Evolutionary conservation across 2,329 filamentous ascomycete genomes (phyloP).

Genomic region (Aspergillus ustus): DNA sequence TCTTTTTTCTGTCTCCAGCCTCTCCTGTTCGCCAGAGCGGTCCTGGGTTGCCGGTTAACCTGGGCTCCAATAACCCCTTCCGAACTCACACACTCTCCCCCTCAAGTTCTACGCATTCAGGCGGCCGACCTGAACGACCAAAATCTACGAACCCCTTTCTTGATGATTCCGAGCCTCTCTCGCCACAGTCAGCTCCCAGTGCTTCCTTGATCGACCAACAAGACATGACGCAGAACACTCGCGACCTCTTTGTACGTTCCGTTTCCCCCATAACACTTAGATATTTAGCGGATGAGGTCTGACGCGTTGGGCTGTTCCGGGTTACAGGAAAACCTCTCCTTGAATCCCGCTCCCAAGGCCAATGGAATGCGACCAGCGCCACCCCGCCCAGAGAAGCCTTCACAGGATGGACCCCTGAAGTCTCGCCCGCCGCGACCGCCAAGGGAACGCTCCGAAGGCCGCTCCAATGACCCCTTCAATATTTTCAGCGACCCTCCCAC

Average conservation of each 20-base stretch:
- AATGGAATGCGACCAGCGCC: conserved; percentile 43
- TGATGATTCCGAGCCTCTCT: conserved; percentile 49
- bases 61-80: conserved; percentile 57
- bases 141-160: conserved; percentile 68
- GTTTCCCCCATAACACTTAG: conserved; percentile 2
- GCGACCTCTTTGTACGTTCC: conserved; percentile 64
- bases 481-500: conserved; percentile 53
- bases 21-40: conserved; percentile 39
- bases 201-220: conserved; percentile 41
- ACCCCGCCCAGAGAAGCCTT: conserved; percentile 39
- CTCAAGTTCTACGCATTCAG: conserved; percentile 34
- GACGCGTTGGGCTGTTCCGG: neutral
- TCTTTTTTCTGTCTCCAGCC: conserved; percentile 11
- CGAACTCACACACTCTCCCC: conserved; percentile 52
- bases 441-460: conserved; percentile 31
- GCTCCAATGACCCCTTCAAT: conserved; percentile 46
- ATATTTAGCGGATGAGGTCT: conserved; percentile 4
- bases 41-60: conserved; percentile 36
- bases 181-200: conserved; percentile 41
- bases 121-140: conserved; percentile 49
- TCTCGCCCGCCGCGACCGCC: conserved; percentile 31
- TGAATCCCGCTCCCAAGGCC: conserved; percentile 39
- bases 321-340: conserved; percentile 44
- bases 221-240: conserved; percentile 53
- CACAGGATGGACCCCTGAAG: conserved; percentile 27